Conservation (phyloP, 768 basidiomycete genomes). For the Mrakia gelida region DNA sequence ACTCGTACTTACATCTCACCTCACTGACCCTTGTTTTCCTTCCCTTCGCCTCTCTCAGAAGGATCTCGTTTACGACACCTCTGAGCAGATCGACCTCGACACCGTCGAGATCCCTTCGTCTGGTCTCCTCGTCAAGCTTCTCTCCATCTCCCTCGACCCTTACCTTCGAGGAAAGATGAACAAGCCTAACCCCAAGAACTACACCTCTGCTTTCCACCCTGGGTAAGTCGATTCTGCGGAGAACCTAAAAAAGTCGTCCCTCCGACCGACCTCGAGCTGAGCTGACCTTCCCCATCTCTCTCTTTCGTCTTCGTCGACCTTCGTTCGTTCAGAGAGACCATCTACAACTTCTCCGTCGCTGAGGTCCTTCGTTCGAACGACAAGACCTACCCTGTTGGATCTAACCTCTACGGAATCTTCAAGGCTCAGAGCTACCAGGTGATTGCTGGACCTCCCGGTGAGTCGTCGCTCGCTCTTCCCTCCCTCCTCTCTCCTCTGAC, state of each 20-base stretch:
- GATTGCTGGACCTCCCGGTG: neutral
- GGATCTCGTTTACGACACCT: slow-evolving; percentile 50
- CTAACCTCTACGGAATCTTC: slow-evolving; percentile 48
- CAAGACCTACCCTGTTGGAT: slow-evolving; percentile 44
- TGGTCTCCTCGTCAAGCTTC: slow-evolving; percentile 51
- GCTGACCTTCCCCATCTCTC: neutral
- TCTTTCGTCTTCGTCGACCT: neutral
- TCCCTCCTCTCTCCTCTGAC: neutral
- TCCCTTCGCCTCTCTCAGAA: slow-evolving; percentile 31
- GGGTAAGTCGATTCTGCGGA: slow-evolving; percentile 24
- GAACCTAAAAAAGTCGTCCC: slow-evolving; percentile 18
- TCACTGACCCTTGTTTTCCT: neutral
- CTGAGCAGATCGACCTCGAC: slow-evolving; percentile 54
- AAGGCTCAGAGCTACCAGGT: slow-evolving; percentile 27
- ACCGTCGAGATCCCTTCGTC: slow-evolving; percentile 47
- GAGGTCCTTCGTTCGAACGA: slow-evolving; percentile 51
- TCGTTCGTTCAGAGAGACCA: slow-evolving; percentile 3
- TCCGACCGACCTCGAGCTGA: too few species aligned
- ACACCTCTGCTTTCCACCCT: slow-evolving; percentile 38
- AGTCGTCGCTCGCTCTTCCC: neutral
- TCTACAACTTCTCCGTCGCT: slow-evolving; percentile 43
- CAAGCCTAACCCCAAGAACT: slow-evolving; percentile 30
- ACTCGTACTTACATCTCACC: neutral
- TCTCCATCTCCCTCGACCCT: slow-evolving; percentile 53
- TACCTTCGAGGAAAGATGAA: slow-evolving; percentile 40